A percentile compares a stretch with the other conserved stretches of the same genome.
Evolutionary conservation across 257 asterid species (phyloP).

Genomic region (Solanum medicagineum): DNA sequence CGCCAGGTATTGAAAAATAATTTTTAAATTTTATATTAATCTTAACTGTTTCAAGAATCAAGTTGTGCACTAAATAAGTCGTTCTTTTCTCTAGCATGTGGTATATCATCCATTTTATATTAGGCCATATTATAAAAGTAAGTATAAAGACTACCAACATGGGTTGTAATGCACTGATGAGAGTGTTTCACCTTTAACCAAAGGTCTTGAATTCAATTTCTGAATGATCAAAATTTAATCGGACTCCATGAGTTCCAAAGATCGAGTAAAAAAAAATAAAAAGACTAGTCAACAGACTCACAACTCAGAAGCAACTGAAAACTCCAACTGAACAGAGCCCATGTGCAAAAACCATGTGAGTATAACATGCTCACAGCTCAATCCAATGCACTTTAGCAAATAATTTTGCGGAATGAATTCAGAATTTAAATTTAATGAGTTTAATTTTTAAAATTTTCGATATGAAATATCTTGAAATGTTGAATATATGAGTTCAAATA

Average conservation of each 20-base stretch:
- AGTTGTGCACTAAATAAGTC: background rate
- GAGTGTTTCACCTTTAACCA: no score
- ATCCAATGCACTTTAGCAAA: background rate
- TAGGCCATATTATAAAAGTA: background rate
- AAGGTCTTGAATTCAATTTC: no score
- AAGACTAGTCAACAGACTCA: background rate
- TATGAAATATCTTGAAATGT: no score
- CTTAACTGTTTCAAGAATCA: background rate
- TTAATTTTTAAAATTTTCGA: no score
- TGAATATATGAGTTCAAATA: no score
- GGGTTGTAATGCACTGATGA: rapidly evolving
- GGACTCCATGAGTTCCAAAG: rapidly evolving
- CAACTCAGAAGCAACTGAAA: background rate
- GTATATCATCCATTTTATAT: background rate
- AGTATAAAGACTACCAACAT: background rate
- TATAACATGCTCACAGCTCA: background rate
- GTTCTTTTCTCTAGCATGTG: no score
- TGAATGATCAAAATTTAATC: no score
- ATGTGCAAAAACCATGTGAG: background rate
- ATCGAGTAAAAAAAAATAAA: no score
- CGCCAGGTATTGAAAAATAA: background rate
- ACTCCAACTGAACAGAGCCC: background rate
- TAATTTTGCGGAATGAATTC: no score
- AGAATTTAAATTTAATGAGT: no score
- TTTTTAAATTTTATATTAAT: no score